Evolutionary conservation across 768 basidiomycete species (phyloP).

Genomic region (Lactifluus echinatus): DNA sequence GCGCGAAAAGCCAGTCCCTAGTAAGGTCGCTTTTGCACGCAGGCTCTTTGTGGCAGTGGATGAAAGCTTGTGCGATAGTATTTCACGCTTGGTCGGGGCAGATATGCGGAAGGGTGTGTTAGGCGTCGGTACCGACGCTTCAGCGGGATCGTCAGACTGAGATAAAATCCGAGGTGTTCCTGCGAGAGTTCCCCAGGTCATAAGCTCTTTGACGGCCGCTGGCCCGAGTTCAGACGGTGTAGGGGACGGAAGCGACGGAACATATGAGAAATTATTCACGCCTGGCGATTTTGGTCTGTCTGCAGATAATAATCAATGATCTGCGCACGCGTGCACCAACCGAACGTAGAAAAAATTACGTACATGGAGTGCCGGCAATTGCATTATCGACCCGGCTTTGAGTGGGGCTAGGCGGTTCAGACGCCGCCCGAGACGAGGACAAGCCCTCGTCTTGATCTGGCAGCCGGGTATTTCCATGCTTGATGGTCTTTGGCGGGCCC

Average conservation of each 20-base stretch:
- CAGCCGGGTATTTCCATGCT: constrained; percentile 75
- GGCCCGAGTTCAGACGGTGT: constrained; percentile 76
- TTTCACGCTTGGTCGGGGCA: constrained; percentile 70
- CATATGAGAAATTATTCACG: constrained; percentile 56
- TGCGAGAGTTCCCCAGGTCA: constrained; percentile 95
- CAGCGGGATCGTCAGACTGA: constrained; percentile 44
- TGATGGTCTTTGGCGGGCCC: constrained; percentile 54
- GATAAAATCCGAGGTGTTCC: constrained; percentile 87
- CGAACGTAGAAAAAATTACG: no score
- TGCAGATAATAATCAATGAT: constrained; percentile 29
- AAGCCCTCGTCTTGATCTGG: constrained; percentile 54
- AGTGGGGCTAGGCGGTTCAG: constrained; percentile 80
- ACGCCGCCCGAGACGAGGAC: constrained; percentile 34
- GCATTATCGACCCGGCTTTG: constrained; percentile 87
- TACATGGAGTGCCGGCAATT: constrained; percentile 87
- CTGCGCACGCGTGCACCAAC: no score
- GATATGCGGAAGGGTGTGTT: constrained; percentile 72
- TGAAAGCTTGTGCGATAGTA: constrained; percentile 72
- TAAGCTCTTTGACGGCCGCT: constrained; percentile 78
- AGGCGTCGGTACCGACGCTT: constrained; percentile 32
- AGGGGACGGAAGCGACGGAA: constrained; percentile 82
- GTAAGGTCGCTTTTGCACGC: constrained; percentile 62
- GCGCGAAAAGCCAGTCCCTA: constrained; percentile 34
- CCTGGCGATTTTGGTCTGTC: constrained; percentile 56
- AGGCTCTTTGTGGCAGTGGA: constrained; percentile 75